Evolutionary conservation across 1,284 basidiomycete genomes (phyloP), one percentile per base, ranked within the genome.

Genomic region (Wolfiporia cocos): DNA sequence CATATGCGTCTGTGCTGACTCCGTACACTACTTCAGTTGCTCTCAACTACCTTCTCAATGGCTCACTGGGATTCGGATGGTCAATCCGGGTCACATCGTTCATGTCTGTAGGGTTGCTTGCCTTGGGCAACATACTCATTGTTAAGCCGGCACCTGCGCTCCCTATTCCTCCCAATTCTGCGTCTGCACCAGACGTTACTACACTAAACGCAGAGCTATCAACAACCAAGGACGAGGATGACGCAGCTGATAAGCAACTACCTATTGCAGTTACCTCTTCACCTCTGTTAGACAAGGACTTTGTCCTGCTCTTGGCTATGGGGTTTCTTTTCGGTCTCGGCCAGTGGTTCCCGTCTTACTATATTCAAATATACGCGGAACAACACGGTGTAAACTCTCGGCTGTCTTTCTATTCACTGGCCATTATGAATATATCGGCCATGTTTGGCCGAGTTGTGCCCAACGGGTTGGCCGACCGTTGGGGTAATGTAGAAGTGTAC

Each of bases 21-120:
- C 14, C 26, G 15, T 5, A 26, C 6, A 20, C 5, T 5, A 26
- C 11, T 10, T 9, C 20, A 42, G 41, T 42, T 17, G 15, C 41
- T 15, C 48, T 59, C n/a, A 61, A 61, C 47, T 47, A 55, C 10
- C 50, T 61, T 19, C 41, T 60, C 34, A 43, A 59, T 23, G 35
- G 57, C 35, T 37, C 46, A 2, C 19, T 42, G 21, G 50, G 48
- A 20, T 55, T 55, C 28, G 44, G 32, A 2, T 47, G 43, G 42
- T 67, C 69, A 10, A 48, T 51, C 15, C 44, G 50, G 7, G 39
- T 43, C 0, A 36, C 34, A 4, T 47, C 44, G 4, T 49, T 51
- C 26, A 18, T 49, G 5, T 19, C 30, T 12, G 28, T 45, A 3
- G 48, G 33, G 12, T 30, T 47, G 20, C 38, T 51, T n/a, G 4